Base-by-base conservation (phyloP, 305 asterid species). In the Salvia sclarea region DNA sequence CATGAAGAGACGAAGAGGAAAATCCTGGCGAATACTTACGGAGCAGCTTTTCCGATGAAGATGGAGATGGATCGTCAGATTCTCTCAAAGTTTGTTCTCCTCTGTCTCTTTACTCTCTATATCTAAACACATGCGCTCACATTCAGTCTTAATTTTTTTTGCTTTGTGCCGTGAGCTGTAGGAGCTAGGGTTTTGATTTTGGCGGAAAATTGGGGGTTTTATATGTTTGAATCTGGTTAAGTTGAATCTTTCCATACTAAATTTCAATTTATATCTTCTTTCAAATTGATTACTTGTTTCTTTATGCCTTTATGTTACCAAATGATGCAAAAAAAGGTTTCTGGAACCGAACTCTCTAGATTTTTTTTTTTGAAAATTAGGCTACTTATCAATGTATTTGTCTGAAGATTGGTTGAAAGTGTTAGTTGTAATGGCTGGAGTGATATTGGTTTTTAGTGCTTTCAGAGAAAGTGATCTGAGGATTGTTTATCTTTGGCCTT, bases 51-150 rank as follows among this genome's bases (percentile, higher is more conserved):
- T 45, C 95, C 96, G 48, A 76, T 89, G 91, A 90, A 81, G 84
- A 86, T 85, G 92, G 96, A 88, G 74, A 83, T 90, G 68, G 98
- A 93, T 69, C 96, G 88, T 31, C 88, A 87, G 86, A 87, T 90
- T 78, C 90, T 93, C 49, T 80, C 96, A 65, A 86, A 75, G 98
- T 93, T 59, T 18, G 85, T 82, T 55, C 14, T 78, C 28, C 25
- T 45, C 16, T 30, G 5, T 16, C 55, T 24, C 48, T 30, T 55
- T 44, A 5, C 0, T 61, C 20, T 38, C 6, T 22, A 20, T 49
- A 18, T 35, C 35, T 41, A 16, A 6, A 2, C 7, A 6, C 9
- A 1, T 2, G 33, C 21, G 11, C 9, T 1, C n/a, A 0, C 44
- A 9, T n/a, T 8, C 48, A 3, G 4, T 21, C 45, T 69, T 68